Conservation (phyloP, 768 basidiomycete species). For the Psilocybe tampanensis region DNA sequence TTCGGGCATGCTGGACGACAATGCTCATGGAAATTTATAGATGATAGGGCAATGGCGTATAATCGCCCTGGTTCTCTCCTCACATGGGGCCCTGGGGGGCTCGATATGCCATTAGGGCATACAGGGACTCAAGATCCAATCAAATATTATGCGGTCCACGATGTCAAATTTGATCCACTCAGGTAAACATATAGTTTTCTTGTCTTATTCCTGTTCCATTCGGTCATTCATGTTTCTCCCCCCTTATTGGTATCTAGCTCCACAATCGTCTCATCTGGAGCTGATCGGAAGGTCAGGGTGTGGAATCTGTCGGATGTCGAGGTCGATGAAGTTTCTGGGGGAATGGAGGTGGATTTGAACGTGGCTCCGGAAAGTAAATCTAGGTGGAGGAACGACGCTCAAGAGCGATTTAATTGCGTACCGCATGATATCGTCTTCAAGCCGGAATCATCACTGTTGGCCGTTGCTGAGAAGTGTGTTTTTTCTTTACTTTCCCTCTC, state of each 20-base stretch:
- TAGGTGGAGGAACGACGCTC: constrained; percentile 12
- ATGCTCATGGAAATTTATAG: background rate
- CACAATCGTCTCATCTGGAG: constrained; percentile 49
- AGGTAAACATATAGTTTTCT: constrained; percentile 32
- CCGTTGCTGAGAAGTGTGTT: constrained; percentile 42
- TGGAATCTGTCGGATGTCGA: constrained; percentile 39
- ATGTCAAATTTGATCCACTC: constrained; percentile 55
- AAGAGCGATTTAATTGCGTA: constrained; percentile 26
- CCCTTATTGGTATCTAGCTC: constrained; percentile 31
- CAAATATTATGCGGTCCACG: constrained; percentile 58
- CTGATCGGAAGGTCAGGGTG: constrained; percentile 42
- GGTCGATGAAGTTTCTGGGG: background rate
- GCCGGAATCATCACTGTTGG: constrained; percentile 40
- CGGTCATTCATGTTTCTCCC: too few species aligned
- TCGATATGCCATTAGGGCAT: constrained; percentile 16
- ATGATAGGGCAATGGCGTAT: constrained; percentile 41
- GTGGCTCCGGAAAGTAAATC: background rate
- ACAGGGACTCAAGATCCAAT: constrained; percentile 11
- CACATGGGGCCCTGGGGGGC: constrained; percentile 31
- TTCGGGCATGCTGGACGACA: background rate
- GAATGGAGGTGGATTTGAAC: background rate
- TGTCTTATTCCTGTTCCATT: constrained; percentile 10
- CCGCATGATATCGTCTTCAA: constrained; percentile 50
- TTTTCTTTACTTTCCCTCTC: background rate
- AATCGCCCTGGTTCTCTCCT: constrained; percentile 51